Base-by-base conservation (phyloP, 2,329 filamentous ascomycete genomes). In the Blumeriella jaapii region DNA sequence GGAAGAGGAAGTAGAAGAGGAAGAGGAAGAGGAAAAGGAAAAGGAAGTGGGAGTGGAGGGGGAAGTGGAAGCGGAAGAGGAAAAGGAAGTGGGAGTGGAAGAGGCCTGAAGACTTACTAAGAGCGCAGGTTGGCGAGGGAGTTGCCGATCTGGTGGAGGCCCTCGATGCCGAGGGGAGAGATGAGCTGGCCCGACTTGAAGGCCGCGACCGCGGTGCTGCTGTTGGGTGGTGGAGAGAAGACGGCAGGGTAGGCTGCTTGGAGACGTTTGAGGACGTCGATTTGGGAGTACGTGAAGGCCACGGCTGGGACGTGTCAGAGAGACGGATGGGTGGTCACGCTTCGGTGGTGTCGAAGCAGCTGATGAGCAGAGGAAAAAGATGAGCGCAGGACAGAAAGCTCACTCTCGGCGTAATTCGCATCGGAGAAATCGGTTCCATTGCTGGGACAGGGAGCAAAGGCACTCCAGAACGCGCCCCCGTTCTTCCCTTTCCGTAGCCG, bases 391-490 rank as follows among this genome's bases (percentile, higher is more conserved):
- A 3, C 13, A 17, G 6, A 13, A 3, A 20, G 47, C 69, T 55
- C 60, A 82, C 78, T 78, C 6, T 67, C 57, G 5, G 69, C 71
- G 53, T 87, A 87, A 51, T 75, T 81, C 34, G 67, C 70, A 50
- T 86, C 71, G 0, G 79, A 81, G 52, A 83, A 86, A 57, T 93
- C 75, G 4, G 69, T 69, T 29, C 73, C 74, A 50, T 89, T 74
- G 8, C 59, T 57, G 0, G 87, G 86, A 53, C 87, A 95, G 0
- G 73, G 72, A 25, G 81, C 74, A 51, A 69, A 96, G 7, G 91
- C 84, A 54, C 80, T 87, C 89, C 87, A 95, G 56, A 95, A 95
- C n/a, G 82, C 78, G 36, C 86, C 89, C 24, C 86, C 86, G 43
- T 79, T 74, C 47, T 69, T 66, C 1, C 87, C 86, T 31, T 72